A percentile compares a stretch with the other conserved stretches of the same genome.
These are phyloP conservation scores for Hypoxylon sp. DNA, from an alignment of 2,329 filamentous ascomycete species.

Conservation along the genomic window DNA sequence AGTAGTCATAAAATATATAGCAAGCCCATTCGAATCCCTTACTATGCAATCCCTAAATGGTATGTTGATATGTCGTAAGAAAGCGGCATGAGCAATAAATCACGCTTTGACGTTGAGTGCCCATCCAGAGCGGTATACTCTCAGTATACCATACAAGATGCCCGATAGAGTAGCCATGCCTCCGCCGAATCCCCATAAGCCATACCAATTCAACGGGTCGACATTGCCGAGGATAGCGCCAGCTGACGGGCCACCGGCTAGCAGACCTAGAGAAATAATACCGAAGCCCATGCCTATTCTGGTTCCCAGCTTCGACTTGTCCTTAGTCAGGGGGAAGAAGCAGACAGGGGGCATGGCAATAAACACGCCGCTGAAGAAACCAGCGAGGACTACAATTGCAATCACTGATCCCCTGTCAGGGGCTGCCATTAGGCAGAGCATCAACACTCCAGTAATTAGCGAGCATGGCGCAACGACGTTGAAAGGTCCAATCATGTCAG, in stretches of 20 bases:
- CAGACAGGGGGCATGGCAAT: conserved; percentile 58
- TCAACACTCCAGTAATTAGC: conserved; percentile 54
- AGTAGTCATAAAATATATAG: conserved; percentile 7
- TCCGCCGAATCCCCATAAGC: conserved; percentile 54
- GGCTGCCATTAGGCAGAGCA: conserved; percentile 57
- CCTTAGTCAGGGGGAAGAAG: conserved; percentile 56
- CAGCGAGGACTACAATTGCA: conserved; percentile 54
- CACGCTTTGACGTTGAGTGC: conserved; percentile 40
- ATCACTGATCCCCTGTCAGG: conserved; percentile 54
- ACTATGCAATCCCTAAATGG: conserved; percentile 1
- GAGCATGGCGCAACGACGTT: conserved; percentile 56
- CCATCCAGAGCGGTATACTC: conserved; percentile 41
- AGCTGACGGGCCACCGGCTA: conserved; percentile 54
- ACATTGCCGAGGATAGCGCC: conserved; percentile 52
- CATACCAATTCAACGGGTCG: conserved; percentile 53
- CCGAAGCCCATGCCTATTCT: conserved; percentile 57
- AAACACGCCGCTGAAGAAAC: conserved; percentile 60
- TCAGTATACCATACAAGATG: conserved; percentile 31
- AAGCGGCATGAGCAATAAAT: neutral
- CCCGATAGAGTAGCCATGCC: conserved; percentile 39
- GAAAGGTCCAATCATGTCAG: conserved; percentile 57
- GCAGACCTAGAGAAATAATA: conserved; percentile 50
- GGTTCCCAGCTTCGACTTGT: conserved; percentile 58
- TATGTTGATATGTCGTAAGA: neutral
- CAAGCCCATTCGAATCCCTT: neutral